phyloP scores from a whole-genome alignment of 345 rosid genomes.

The Populus tremula region DNA sequence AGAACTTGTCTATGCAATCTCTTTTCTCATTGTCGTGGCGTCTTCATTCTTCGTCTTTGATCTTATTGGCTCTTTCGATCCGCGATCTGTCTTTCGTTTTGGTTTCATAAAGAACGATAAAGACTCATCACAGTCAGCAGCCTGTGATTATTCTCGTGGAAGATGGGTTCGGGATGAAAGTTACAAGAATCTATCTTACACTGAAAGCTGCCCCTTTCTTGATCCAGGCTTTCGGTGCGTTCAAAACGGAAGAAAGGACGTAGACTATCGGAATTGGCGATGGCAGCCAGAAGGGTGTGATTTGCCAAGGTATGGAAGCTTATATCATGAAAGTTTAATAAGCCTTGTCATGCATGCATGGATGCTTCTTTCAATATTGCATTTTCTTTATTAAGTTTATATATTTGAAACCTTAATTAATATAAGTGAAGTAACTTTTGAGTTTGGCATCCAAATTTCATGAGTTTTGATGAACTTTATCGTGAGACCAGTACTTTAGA shows the following conservation, averaged over 20 bases:
- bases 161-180: slow-evolving; percentile 58
- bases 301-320: slow-evolving; percentile 59
- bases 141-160: slow-evolving; percentile 64
- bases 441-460: background rate
- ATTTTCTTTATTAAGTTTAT: background rate
- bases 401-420: background rate
- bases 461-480: background rate
- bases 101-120: background rate
- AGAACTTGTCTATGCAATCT: slow-evolving; percentile 22
- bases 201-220: slow-evolving; percentile 72
- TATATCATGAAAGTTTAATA: background rate
- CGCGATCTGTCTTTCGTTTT: background rate
- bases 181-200: slow-evolving; percentile 28
- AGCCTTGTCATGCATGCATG: background rate
- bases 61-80: slow-evolving; percentile 6
- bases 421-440: background rate
- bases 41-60: slow-evolving; percentile 32
- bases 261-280: slow-evolving; percentile 67
- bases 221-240: slow-evolving; percentile 78
- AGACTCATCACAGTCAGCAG: background rate
- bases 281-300: slow-evolving; percentile 83
- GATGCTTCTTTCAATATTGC: background rate
- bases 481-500: background rate
- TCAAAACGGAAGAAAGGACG: slow-evolving; percentile 58
- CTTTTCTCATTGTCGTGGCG: slow-evolving; percentile 31